A percentile compares a stretch with the other conserved stretches of the same genome.
Evolutionary conservation across 2,329 filamentous ascomycete species (phyloP).

Genomic region (Cladosporium sp.): DNA sequence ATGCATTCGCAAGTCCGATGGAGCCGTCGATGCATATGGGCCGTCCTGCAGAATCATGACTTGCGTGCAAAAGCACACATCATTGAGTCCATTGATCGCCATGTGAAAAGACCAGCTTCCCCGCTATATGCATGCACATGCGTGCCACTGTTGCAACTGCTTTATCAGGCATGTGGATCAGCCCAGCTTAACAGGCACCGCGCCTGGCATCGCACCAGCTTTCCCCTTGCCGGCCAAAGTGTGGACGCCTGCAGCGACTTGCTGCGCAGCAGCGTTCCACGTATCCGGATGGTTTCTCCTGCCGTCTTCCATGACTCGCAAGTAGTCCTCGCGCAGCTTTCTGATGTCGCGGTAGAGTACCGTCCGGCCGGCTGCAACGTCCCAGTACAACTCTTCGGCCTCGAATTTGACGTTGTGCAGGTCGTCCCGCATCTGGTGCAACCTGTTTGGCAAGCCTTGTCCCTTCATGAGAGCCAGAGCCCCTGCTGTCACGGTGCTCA

Average conservation of each 20-base stretch:
- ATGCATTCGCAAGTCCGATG: no score
- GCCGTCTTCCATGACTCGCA: constrained; percentile 28
- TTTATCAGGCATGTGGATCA: background rate
- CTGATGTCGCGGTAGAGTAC: constrained; percentile 30
- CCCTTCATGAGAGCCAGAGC: constrained; percentile 31
- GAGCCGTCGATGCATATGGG: no score
- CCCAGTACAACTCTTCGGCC: constrained; percentile 33
- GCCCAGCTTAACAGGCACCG: background rate
- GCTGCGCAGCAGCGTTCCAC: constrained; percentile 20
- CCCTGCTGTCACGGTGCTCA: constrained; percentile 30
- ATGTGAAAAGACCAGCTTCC: background rate
- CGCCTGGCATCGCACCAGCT: background rate
- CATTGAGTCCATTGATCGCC: no score
- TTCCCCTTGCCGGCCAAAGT: background rate
- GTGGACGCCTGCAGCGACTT: background rate
- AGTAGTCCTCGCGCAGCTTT: constrained; percentile 30
- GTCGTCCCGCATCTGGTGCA: constrained; percentile 29
- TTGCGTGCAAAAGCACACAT: no score
- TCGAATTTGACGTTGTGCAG: constrained; percentile 29
- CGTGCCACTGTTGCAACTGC: background rate
- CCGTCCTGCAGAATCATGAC: no score
- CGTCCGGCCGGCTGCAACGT: constrained; percentile 25
- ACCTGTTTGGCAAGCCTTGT: constrained; percentile 31
- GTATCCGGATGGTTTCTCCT: constrained; percentile 32
- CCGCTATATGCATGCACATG: background rate